A percentile compares a stretch with the other conserved stretches of the same genome.
phyloP scores from a whole-genome alignment of 345 rosid species.

The Euphorbia peplus region DNA sequence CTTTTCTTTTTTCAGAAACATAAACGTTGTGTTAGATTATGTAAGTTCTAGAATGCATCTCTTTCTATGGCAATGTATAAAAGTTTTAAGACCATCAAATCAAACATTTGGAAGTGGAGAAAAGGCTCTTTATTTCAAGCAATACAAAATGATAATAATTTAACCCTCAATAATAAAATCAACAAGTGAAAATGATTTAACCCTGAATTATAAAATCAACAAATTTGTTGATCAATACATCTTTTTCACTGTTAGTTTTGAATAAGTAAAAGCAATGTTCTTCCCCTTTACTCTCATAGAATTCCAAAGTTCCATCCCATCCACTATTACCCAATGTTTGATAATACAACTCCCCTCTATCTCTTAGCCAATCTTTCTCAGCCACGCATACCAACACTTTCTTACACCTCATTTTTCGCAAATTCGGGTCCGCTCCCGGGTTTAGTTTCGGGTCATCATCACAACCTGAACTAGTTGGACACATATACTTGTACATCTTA shows the following conservation, averaged over 20 bases:
- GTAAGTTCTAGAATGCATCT: too few relatives aligned
- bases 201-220: neutral
- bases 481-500: slow-evolving; percentile 28
- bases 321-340: slow-evolving; percentile 23
- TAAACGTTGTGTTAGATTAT: too few relatives aligned
- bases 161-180: neutral
- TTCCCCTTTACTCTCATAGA: slow-evolving; percentile 30
- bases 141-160: neutral
- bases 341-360: slow-evolving; percentile 32
- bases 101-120: neutral
- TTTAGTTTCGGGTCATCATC: slow-evolving; percentile 9
- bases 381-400: slow-evolving; percentile 46
- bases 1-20: too few relatives aligned
- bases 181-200: neutral
- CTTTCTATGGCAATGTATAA: too few relatives aligned
- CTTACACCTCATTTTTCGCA: slow-evolving; percentile 25
- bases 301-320: slow-evolving; percentile 33
- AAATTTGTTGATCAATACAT: neutral
- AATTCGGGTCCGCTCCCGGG: slow-evolving; percentile 34
- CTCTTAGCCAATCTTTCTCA: slow-evolving; percentile 29
- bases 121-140: neutral
- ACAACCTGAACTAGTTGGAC: slow-evolving; percentile 28
- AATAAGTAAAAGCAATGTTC: slow-evolving; percentile 38
- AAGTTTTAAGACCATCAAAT: neutral
- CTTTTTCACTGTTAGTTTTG: slow-evolving; percentile 3